These are phyloP conservation scores for Heterococcus sp. DNA, from an alignment of 108 stramenopile species.

Conservation along the genomic window DNA sequence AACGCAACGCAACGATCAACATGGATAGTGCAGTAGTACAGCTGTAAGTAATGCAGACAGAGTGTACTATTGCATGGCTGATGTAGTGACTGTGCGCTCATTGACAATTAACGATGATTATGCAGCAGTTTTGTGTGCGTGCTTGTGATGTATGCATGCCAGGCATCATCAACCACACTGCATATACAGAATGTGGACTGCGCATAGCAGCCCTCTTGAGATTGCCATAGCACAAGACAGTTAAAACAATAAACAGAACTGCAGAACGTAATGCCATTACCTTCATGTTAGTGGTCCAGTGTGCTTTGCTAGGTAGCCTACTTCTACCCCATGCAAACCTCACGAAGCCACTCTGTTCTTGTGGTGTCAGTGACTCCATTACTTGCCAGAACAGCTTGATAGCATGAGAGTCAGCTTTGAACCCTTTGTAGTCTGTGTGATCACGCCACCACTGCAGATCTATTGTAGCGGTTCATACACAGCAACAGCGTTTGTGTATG, in stretches of 20 bases:
- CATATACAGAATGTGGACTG: neutral
- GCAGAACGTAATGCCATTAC: neutral
- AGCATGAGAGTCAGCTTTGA: conserved; percentile 28
- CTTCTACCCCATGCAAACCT: conserved; percentile 67
- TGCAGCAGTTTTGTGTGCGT: neutral
- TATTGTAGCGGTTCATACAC: too few relatives aligned
- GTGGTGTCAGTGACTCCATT: conserved; percentile 48
- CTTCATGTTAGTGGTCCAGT: conserved; percentile 56
- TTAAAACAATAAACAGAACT: too few relatives aligned
- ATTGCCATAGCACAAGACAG: neutral
- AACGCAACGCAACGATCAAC: too few relatives aligned
- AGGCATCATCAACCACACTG: neutral
- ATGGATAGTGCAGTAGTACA: too few relatives aligned
- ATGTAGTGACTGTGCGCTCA: too few relatives aligned
- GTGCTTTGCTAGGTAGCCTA: conserved; percentile 49
- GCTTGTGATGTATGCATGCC: neutral
- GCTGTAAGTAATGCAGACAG: too few relatives aligned
- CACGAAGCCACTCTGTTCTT: conserved; percentile 61
- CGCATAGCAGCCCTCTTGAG: too few relatives aligned
- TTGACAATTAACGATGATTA: too few relatives aligned
- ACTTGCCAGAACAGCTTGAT: conserved; percentile 62
- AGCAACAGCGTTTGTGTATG: too few relatives aligned
- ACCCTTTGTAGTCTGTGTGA: conserved; percentile 57
- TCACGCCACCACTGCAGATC: conserved; percentile 54
- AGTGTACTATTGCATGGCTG: too few relatives aligned